These are phyloP conservation scores for Zangia roseola DNA, from an alignment of 768 basidiomycete genomes.

Conservation along the genomic window DNA sequence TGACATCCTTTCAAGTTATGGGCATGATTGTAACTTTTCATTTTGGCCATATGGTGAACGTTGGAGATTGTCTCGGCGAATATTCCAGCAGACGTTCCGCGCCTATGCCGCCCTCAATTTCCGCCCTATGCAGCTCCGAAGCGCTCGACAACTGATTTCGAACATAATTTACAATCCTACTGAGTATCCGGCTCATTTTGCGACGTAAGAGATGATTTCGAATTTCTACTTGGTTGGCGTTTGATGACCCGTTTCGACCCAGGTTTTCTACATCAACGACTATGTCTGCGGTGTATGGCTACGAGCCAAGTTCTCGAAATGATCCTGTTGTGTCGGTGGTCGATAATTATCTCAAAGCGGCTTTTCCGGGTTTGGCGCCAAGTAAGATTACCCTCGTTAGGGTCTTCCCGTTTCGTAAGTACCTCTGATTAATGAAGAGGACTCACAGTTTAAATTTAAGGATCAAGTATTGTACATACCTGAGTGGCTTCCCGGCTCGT, in stretches of 20 bases:
- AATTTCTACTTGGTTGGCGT: not conserved
- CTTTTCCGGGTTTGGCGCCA: not conserved
- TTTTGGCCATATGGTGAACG: not conserved
- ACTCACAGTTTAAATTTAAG: not conserved
- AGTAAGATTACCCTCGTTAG: not conserved
- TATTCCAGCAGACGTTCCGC: conserved; percentile 2
- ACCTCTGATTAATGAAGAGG: not conserved
- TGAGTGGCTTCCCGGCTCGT: conserved; percentile 39
- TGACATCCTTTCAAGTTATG: not conserved
- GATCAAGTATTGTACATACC: conserved; percentile 2
- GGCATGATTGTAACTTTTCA: not conserved
- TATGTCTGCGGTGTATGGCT: not conserved
- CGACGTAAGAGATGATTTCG: not conserved
- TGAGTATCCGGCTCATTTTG: not conserved
- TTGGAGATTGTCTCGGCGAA: conserved; percentile 1
- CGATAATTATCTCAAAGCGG: not conserved
- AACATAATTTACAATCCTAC: not conserved
- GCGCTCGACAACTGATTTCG: not conserved
- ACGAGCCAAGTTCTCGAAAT: not conserved
- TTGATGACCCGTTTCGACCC: not conserved
- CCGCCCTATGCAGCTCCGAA: conserved; percentile 1
- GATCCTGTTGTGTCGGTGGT: conserved; percentile 5
- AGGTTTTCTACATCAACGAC: too few relatives aligned
- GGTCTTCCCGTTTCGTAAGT: conserved; percentile 9
- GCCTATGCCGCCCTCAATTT: not conserved